Base-by-base conservation (phyloP, 2,329 filamentous ascomycete species). In the Nothopassalora personata region DNA sequence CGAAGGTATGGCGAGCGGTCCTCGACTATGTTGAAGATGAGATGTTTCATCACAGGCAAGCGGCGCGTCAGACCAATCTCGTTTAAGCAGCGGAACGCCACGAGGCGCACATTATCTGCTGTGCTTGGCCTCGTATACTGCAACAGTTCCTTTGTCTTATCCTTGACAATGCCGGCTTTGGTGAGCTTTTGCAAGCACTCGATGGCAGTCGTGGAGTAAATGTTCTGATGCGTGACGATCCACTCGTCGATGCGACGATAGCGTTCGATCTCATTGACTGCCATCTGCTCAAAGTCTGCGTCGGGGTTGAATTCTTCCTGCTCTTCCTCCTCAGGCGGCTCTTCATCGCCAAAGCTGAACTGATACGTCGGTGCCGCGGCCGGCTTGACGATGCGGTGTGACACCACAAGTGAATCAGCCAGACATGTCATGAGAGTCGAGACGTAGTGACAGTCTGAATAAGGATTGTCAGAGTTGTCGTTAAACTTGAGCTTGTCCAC, bases 401-500 rank as follows among this genome's bases (percentile, higher is more conserved):
- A 70, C 36, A 69, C 67, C 1, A 81, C 75, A 56, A 87, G 73
- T 9, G 82, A 80, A 61, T 84, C 77, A 5, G 83, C 80, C 5
- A 88, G 73, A 43, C 83, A 83, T 39, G 74, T 77, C 78, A 99
- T 88, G 27, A 99, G 80, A 23, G 83, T 88, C 7, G 91, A 86
- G 56, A 99, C 85, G 71, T 97, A 99, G 68, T 90, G 86, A 62
- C 92, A 88, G 69, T 99, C 95, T 5, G 92, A 96, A 70, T 85
- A 95, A 53, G 78, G 79, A 67, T 99, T 99, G 60, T 89, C 88
- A 2, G 89, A 87, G 71, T 99, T 99, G 75, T 99, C 92, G 71
- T 99, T 99, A 77, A 91, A 93, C 52, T 89, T 87, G 34, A 99
- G 79, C 70, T 95, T 89, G 66, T 97, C 91, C 23, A 96, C 83